Percentiles rank a stretch among this genome's conserved stretches.
Conservation (phyloP, 768 basidiomycete species). For the Mycena chlorophos region DNA sequence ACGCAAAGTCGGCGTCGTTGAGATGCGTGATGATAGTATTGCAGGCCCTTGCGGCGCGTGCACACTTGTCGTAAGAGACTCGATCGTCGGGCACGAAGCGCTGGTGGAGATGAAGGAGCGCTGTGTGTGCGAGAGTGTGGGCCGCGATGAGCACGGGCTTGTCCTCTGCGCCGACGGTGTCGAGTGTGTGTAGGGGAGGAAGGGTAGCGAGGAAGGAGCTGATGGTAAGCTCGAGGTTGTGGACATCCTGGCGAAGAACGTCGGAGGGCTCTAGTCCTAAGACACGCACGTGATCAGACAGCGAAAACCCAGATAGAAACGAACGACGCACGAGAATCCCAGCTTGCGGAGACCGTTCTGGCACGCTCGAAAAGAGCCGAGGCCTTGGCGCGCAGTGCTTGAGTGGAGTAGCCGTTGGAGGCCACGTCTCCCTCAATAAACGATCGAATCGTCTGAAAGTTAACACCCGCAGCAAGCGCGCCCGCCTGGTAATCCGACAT, state of each 20-base stretch:
- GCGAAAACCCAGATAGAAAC: not conserved
- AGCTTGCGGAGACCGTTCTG: slow-evolving; percentile 56
- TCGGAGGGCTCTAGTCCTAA: slow-evolving; percentile 47
- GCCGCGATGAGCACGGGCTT: slow-evolving; percentile 58
- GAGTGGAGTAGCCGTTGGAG: slow-evolving; percentile 58
- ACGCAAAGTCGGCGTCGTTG: slow-evolving; percentile 62
- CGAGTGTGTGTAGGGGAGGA: slow-evolving; percentile 65
- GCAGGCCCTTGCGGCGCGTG: slow-evolving; percentile 61
- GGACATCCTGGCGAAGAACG: slow-evolving; percentile 57
- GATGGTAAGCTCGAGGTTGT: slow-evolving; percentile 63
- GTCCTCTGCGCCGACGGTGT: slow-evolving; percentile 54
- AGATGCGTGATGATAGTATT: slow-evolving; percentile 63
- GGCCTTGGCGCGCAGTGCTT: slow-evolving; percentile 71
- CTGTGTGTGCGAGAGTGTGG: slow-evolving; percentile 67
- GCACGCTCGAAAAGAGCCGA: slow-evolving; percentile 75
- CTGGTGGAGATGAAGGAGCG: slow-evolving; percentile 65
- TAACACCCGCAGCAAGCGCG: slow-evolving; percentile 33
- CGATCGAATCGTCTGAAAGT: slow-evolving; percentile 58
- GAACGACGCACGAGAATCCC: slow-evolving; percentile 54
- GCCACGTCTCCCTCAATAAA: slow-evolving; percentile 64
- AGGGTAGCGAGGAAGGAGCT: slow-evolving; percentile 62
- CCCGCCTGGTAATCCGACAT: slow-evolving; percentile 74
- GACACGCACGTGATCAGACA: slow-evolving; percentile 12
- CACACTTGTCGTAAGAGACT: slow-evolving; percentile 64
- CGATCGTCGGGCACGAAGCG: slow-evolving; percentile 61